Base-by-base conservation (phyloP, 1,284 basidiomycete genomes). In the Sporisorium reilianum region DNA sequence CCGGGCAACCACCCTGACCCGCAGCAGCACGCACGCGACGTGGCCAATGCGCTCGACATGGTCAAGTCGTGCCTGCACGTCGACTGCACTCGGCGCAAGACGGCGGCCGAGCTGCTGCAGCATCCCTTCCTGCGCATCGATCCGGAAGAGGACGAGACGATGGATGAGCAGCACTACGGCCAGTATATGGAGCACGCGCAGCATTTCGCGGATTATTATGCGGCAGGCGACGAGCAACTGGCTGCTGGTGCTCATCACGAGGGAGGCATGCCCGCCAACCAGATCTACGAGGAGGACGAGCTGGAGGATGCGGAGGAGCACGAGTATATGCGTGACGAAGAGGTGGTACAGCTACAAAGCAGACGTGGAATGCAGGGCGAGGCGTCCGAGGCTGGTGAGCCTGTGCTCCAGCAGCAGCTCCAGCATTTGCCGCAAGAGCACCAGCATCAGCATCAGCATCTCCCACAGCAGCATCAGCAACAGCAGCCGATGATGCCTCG, bases 31-130 rank as follows among this genome's bases (percentile, higher is more conserved):
- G 38, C 52, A 26, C 46, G 60, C 32, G 77, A 82, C 41, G 80
- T 83, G 12, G 61, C 66, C n/a, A 46, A 78, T 48, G 82, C 77
- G 28, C 64, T 84, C 22, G 80, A 82, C 45, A 64, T 84, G 36
- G 75, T 71, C 38, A 75, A 77, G 40, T 67, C 62, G 32, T 83
- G 80, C 41, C 55, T 84, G 32, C 77, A 82, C 32, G 59, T 81
- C 26, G 81, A 84, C 54, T 78, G 81, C 30, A 84, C 82, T 23
- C 60, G 75, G 9, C 65, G 82, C 14, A 80, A 75, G 65, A 77
- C 73, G 25, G 82, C 82, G 2, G 50, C 55, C n/a, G 65, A 75
- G 50, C 54, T 80, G 45, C 65, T 84, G 44, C 53, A 69, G 11
- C 81, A 82, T 55, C 78, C 79, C 1, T 84, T 84, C 50, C 59